Conservation (phyloP, 805 yeast species). For the Suhomyces prunicola region DNA sequence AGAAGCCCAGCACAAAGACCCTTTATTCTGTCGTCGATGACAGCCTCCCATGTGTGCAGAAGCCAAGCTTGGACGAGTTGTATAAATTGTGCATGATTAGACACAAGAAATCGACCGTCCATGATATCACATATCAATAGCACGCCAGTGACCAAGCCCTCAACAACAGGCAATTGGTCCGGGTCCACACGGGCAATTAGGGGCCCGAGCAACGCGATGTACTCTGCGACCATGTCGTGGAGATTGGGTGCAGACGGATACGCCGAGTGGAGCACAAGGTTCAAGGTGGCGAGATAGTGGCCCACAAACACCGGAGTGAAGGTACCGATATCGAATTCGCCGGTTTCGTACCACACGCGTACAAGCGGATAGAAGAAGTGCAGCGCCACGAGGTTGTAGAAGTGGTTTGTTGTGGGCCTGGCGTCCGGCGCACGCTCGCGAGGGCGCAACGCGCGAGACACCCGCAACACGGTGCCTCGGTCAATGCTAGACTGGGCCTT, state of each 20-base stretch:
- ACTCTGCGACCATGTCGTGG: constrained; percentile 56
- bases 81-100: constrained; percentile 19
- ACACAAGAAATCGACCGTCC: constrained; percentile 26
- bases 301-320: constrained; percentile 52
- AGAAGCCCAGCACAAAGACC: constrained; percentile 41
- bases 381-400: constrained; percentile 37
- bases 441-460: constrained; percentile 34
- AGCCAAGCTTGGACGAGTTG: constrained; percentile 26
- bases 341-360: constrained; percentile 49
- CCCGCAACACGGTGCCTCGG: constrained; percentile 43
- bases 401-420: constrained; percentile 26
- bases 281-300: constrained; percentile 59
- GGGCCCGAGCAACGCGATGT: constrained; percentile 34
- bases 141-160: constrained; percentile 37
- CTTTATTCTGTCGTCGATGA: constrained; percentile 36
- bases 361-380: constrained; percentile 54
- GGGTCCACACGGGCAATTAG: constrained; percentile 14
- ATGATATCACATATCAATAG: constrained; percentile 32
- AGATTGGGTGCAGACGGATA: constrained; percentile 52
- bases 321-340: constrained; percentile 44
- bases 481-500: constrained; percentile 29
- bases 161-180: constrained; percentile 34
- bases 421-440: constrained; percentile 6
- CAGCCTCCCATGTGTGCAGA: constrained; percentile 27
- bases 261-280: constrained; percentile 54